Percentiles rank a stretch among this genome's conserved stretches.
Evolutionary conservation across 1,139 yeast genomes (phyloP).

Genomic region (Wickerhamomyces sp.): DNA sequence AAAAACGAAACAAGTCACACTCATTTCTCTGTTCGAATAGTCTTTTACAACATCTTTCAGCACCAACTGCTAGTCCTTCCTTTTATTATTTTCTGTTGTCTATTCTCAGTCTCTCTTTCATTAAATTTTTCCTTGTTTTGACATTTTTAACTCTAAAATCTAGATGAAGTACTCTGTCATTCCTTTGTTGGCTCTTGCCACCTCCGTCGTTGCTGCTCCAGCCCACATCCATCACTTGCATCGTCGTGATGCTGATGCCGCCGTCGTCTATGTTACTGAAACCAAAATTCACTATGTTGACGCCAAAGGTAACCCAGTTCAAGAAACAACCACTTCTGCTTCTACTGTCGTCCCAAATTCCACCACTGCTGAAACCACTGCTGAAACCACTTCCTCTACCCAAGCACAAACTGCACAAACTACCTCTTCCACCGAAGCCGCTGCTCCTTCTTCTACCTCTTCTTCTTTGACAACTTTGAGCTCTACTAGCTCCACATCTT

Average conservation of each 20-base stretch:
- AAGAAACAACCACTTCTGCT: conserved; percentile 21
- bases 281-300: conserved; percentile 46
- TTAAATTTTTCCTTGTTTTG: not conserved
- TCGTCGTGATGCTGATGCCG: conserved; percentile 46
- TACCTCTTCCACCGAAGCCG: conserved; percentile 17
- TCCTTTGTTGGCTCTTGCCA: conserved; percentile 29
- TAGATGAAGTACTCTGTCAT: conserved; percentile 24
- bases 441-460: conserved; percentile 11
- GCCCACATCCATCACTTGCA: conserved; percentile 50
- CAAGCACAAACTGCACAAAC: conserved; percentile 21
- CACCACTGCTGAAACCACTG: conserved; percentile 10
- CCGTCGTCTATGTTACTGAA: conserved; percentile 50
- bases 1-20: not conserved
- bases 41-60: no score
- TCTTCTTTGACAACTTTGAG: conserved; percentile 6
- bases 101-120: no score
- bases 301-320: conserved; percentile 31
- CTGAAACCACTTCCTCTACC: conserved; percentile 17
- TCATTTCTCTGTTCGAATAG: no score
- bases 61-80: conserved; percentile 16
- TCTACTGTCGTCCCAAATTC: conserved; percentile 17
- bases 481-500: no score
- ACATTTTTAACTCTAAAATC: not conserved
- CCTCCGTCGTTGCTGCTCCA: conserved; percentile 41
- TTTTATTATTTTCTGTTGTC: no score